Conservation (phyloP, 2,329 filamentous ascomycete genomes). For the Blastomyces gilchristii region DNA sequence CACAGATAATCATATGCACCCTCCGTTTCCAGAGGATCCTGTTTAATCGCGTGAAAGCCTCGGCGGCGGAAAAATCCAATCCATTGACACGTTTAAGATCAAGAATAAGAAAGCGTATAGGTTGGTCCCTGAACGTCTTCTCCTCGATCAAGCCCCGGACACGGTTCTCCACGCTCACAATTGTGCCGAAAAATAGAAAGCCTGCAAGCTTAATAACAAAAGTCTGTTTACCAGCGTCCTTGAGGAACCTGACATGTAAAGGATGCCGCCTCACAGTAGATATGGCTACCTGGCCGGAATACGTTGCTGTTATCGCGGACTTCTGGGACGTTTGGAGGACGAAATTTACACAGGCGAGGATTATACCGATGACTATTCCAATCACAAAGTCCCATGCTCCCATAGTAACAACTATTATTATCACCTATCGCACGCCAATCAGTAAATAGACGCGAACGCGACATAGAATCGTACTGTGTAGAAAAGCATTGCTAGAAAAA, state of each 20-base stretch:
- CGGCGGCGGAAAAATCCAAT: constrained; percentile 89
- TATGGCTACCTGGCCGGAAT: constrained; percentile 76
- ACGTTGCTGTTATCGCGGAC: constrained; percentile 80
- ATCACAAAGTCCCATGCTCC: constrained; percentile 93
- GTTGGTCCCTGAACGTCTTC: constrained; percentile 62
- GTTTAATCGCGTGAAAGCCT: constrained; percentile 88
- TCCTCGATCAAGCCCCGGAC: constrained; percentile 76
- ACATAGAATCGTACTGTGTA: background rate
- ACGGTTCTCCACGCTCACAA: constrained; percentile 85
- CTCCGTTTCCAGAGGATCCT: constrained; percentile 66
- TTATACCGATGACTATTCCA: constrained; percentile 83
- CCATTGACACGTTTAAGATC: constrained; percentile 85
- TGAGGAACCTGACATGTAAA: constrained; percentile 76
- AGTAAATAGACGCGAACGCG: background rate
- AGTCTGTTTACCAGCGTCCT: constrained; percentile 76
- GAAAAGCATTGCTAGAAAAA: too few species aligned
- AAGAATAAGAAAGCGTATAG: constrained; percentile 81
- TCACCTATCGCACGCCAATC: constrained; percentile 42
- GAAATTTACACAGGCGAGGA: constrained; percentile 81
- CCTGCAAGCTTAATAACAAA: constrained; percentile 85
- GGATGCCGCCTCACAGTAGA: constrained; percentile 89
- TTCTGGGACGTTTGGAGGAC: constrained; percentile 86
- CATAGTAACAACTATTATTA: constrained; percentile 90
- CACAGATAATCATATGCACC: constrained; percentile 73
- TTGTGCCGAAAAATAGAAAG: constrained; percentile 97